Evolutionary conservation across 768 basidiomycete species (phyloP).

Genomic region (Russula griseocarnosa): DNA sequence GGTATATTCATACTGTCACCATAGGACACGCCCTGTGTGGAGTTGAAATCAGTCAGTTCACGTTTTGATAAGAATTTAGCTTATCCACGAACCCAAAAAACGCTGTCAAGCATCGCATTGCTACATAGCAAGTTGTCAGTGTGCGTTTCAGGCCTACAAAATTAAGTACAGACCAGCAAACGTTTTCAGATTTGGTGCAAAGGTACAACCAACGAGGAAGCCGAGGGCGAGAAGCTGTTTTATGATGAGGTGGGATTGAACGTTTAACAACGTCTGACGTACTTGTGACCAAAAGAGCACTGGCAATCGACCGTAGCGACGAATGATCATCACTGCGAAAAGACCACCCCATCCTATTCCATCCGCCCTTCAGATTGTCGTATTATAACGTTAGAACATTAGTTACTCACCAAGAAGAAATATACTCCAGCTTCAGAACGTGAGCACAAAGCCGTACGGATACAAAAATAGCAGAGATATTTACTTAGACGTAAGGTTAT

Average conservation of each 20-base stretch:
- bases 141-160: conserved; percentile 13
- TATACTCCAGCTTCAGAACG: conserved; percentile 54
- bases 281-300: conserved; percentile 72
- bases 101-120: conserved; percentile 56
- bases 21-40: conserved; percentile 51
- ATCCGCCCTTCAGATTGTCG: background rate
- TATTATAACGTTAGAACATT: conserved; percentile 18
- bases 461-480: background rate
- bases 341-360: conserved; percentile 53
- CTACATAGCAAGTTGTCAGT: conserved; percentile 30
- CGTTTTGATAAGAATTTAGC: background rate
- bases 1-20: conserved; percentile 41
- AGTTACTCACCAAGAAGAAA: conserved; percentile 48
- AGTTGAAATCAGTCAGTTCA: background rate
- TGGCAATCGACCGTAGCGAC: conserved; percentile 60
- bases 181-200: conserved; percentile 52
- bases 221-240: conserved; percentile 50
- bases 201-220: conserved; percentile 56
- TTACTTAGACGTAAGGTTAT: conserved; percentile 55
- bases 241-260: background rate
- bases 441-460: conserved; percentile 29
- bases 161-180: conserved; percentile 48
- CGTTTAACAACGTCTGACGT: conserved; percentile 10
- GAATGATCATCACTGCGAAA: conserved; percentile 57
- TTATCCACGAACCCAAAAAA: conserved; percentile 48